These are phyloP conservation scores for Austroboletus sp. DNA, from an alignment of 1,284 basidiomycete species.

Conservation along the genomic window DNA sequence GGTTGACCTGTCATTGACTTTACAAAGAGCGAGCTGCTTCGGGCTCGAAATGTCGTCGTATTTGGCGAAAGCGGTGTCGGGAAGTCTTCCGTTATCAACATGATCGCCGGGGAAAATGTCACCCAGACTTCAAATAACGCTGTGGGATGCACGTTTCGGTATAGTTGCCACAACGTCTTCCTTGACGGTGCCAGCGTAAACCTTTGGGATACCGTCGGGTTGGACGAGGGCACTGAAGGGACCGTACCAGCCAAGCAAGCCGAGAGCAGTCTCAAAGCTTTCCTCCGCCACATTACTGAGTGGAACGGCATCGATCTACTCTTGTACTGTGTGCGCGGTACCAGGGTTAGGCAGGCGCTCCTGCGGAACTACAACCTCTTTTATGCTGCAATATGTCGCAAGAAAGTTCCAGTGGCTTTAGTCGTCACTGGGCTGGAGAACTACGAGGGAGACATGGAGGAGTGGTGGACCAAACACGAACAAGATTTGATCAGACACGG, in stretches of 20 bases:
- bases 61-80: conserved; percentile 31
- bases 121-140: conserved; percentile 25
- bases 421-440: conserved; percentile 34
- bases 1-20: conserved; percentile 1
- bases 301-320: conserved; percentile 29
- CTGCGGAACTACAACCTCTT: conserved; percentile 31
- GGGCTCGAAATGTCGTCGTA: conserved; percentile 24
- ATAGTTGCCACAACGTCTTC: conserved; percentile 15
- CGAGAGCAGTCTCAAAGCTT: conserved; percentile 20
- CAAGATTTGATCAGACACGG: conserved; percentile 24
- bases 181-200: conserved; percentile 21
- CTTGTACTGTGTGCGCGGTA: conserved; percentile 31
- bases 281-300: conserved; percentile 24
- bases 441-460: conserved; percentile 30
- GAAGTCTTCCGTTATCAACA: conserved; percentile 31
- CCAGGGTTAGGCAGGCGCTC: conserved; percentile 24
- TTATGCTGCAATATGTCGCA: conserved; percentile 25
- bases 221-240: conserved; percentile 27
- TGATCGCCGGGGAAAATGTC: conserved; percentile 21
- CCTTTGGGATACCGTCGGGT: conserved; percentile 28
- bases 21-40: conserved; percentile 9
- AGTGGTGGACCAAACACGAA: conserved; percentile 31
- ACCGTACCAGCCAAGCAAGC: conserved; percentile 20
- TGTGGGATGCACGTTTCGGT: conserved; percentile 24
- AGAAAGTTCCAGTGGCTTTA: conserved; percentile 30